Conservation (phyloP, 2,329 filamentous ascomycete genomes). For the Venturiaceae sp. region DNA sequence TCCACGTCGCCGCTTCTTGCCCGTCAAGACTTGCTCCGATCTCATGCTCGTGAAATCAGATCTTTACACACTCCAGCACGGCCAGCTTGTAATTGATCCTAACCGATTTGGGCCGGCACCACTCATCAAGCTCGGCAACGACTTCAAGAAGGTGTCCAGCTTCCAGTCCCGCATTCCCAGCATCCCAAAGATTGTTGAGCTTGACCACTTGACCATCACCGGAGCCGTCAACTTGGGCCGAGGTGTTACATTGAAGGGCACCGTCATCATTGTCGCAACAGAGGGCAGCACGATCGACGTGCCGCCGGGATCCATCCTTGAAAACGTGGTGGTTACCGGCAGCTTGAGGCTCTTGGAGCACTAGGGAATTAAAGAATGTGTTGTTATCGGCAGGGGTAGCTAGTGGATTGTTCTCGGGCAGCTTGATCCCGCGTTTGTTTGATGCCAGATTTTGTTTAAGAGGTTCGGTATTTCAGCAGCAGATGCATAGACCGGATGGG, state of each 20-base stretch:
- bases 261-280: slow-evolving; percentile 96
- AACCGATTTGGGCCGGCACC: slow-evolving; percentile 94
- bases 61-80: slow-evolving; percentile 96
- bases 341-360: slow-evolving; percentile 70
- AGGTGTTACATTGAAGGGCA: slow-evolving; percentile 92
- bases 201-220: slow-evolving; percentile 94
- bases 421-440: background rate
- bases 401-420: background rate
- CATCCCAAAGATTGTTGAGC: slow-evolving; percentile 84
- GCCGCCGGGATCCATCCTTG: slow-evolving; percentile 88
- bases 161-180: slow-evolving; percentile 82
- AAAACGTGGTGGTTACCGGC: slow-evolving; percentile 98
- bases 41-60: slow-evolving; percentile 99
- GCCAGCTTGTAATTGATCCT: slow-evolving; percentile 93
- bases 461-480: background rate
- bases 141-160: slow-evolving; percentile 99
- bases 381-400: background rate
- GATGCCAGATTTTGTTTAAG: background rate
- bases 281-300: slow-evolving; percentile 98
- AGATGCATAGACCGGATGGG: background rate
- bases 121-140: slow-evolving; percentile 94
- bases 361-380: slow-evolving; percentile 26
- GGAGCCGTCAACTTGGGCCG: slow-evolving; percentile 94
- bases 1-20: slow-evolving; percentile 92
- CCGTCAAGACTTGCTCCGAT: slow-evolving; percentile 99